These are phyloP conservation scores for Beauveria australis DNA, from an alignment of 2,329 filamentous ascomycete genomes.

Conservation along the genomic window DNA sequence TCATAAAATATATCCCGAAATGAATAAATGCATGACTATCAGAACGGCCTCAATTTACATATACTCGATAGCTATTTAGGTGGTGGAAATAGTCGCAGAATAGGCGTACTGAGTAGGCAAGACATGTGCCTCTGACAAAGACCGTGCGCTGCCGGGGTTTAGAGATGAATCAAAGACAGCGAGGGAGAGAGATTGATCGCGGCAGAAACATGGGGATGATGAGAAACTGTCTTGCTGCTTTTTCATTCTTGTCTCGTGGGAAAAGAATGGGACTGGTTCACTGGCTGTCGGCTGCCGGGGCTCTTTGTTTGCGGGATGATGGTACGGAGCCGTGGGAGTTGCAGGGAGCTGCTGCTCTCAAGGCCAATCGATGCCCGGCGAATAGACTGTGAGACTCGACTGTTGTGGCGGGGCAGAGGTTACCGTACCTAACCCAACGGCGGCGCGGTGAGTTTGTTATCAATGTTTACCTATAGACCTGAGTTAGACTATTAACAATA, in stretches of 20 bases:
- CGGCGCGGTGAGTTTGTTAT: no score
- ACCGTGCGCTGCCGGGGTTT: background rate
- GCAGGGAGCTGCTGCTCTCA: background rate
- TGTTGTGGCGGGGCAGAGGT: no score
- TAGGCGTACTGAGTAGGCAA: background rate
- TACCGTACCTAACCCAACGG: no score
- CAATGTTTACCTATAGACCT: no score
- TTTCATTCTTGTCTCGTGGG: background rate
- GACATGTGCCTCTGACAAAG: background rate
- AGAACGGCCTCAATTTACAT: no score
- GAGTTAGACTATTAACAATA: no score
- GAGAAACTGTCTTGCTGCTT: background rate
- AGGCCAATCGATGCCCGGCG: background rate
- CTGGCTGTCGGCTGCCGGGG: background rate
- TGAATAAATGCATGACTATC: background rate
- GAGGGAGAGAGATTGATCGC: background rate
- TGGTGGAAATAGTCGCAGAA: no score
- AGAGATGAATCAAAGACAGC: background rate
- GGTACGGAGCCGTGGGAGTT: background rate
- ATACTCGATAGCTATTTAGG: no score
- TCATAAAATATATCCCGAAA: conserved; percentile 1
- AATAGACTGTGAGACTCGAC: no score
- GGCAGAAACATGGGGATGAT: no score
- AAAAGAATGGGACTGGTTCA: background rate
- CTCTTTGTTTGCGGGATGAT: background rate